Conservation (phyloP, 495 filamentous ascomycete genomes). For the Daldinia childiae region DNA sequence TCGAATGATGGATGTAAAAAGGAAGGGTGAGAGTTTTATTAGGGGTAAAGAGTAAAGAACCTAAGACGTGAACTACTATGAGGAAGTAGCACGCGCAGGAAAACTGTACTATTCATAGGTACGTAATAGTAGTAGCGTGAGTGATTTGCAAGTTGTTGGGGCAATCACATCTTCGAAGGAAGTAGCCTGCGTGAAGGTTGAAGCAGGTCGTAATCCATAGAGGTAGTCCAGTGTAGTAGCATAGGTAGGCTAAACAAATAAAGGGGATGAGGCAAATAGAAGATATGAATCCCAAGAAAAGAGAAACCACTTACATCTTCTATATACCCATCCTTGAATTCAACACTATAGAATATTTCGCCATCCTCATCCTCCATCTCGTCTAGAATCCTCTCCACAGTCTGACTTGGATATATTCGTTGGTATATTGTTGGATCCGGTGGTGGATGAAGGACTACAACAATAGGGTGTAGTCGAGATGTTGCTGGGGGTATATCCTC, state of each 20-base stretch:
- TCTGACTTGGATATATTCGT: conserved; percentile 27
- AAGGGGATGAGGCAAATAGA: neutral
- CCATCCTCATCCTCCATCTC: conserved; percentile 23
- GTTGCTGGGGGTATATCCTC: neutral
- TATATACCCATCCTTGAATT: conserved; percentile 45
- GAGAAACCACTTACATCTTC: conserved; percentile 38
- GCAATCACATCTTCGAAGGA: too few relatives aligned
- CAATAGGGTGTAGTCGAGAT: conserved; percentile 16
- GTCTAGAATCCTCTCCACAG: conserved; percentile 25
- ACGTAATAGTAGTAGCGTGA: neutral
- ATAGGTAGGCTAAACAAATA: neutral
- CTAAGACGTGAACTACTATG: neutral
- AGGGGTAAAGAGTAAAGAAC: neutral
- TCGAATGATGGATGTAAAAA: neutral
- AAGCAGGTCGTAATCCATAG: too few relatives aligned
- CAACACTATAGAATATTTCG: conserved; percentile 36
- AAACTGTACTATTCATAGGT: neutral
- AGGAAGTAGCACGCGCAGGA: neutral
- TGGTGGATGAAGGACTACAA: conserved; percentile 38
- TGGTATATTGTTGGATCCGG: conserved; percentile 33
- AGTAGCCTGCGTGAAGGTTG: too few relatives aligned
- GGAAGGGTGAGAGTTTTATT: neutral
- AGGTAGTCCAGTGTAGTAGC: too few relatives aligned
- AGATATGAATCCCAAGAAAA: too few relatives aligned
- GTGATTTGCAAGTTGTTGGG: neutral